These are phyloP conservation scores for Pistacia integerrima DNA, from an alignment of 345 rosid species.

Conservation along the genomic window DNA sequence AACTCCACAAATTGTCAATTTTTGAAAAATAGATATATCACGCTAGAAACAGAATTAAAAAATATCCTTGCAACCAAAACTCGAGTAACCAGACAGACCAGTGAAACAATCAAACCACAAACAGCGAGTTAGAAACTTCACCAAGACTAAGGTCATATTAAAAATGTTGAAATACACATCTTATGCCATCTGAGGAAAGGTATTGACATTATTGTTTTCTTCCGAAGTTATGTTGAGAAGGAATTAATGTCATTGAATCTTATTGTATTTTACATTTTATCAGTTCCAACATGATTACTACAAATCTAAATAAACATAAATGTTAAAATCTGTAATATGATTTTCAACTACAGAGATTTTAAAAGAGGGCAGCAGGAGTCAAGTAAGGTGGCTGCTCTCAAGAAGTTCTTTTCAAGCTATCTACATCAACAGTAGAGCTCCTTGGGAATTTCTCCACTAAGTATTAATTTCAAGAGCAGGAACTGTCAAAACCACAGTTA, in stretches of 20 bases:
- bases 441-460: no score
- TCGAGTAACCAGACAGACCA: background rate
- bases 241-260: background rate
- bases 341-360: background rate
- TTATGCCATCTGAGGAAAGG: background rate
- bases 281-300: background rate
- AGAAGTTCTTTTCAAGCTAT: background rate
- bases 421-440: background rate
- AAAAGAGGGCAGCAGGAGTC: slow-evolving; percentile 1
- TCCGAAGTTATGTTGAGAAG: background rate
- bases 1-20: background rate
- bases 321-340: background rate
- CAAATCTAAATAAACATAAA: background rate
- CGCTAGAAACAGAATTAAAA: background rate
- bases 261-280: background rate
- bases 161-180: background rate
- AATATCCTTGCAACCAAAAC: background rate
- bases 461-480: no score
- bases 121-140: background rate
- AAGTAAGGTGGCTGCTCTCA: background rate
- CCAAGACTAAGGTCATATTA: background rate
- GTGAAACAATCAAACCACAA: background rate
- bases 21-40: background rate
- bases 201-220: background rate
- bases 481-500: no score